Percentiles rank a stretch among this genome's conserved stretches.
Conservation (phyloP, 345 rosid species). For the Aquilaria malaccensis region DNA sequence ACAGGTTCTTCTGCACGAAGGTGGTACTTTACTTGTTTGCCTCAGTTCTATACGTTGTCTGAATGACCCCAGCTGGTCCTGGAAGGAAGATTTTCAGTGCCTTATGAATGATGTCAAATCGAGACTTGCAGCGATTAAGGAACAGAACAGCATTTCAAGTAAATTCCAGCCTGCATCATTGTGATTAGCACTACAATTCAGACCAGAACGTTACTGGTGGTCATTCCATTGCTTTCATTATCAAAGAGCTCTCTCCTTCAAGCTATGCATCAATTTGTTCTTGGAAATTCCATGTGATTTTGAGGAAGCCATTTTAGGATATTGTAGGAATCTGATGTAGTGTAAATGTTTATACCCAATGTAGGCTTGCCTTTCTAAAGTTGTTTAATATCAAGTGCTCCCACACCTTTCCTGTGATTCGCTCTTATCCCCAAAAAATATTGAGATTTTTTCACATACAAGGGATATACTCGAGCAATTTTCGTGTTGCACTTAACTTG, state of each 20-base stretch:
- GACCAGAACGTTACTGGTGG: neutral
- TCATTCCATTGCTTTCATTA: neutral
- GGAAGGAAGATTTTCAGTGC: conserved; percentile 54
- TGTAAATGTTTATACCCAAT: neutral
- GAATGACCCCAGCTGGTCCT: conserved; percentile 82
- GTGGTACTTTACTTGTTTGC: conserved; percentile 88
- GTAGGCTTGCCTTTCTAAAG: neutral
- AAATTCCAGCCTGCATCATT: conserved; percentile 28
- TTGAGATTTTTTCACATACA: no score
- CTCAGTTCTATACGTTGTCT: conserved; percentile 79
- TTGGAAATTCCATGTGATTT: no score
- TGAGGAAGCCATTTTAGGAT: neutral
- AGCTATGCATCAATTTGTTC: no score
- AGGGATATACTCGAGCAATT: no score
- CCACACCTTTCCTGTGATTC: no score
- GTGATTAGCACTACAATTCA: conserved; percentile 9
- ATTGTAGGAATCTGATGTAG: conserved; percentile 4
- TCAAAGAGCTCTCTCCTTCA: no score
- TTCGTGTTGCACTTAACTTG: no score
- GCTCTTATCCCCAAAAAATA: no score
- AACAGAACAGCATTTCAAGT: conserved; percentile 17
- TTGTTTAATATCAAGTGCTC: no score
- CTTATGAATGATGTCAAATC: conserved; percentile 28
- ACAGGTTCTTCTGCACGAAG: conserved; percentile 93
- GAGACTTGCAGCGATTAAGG: conserved; percentile 11